A percentile compares a stretch with the other conserved stretches of the same genome.
These are phyloP conservation scores for Chalara sp. DNA, from an alignment of 2,329 filamentous ascomycete genomes.

Conservation along the genomic window DNA sequence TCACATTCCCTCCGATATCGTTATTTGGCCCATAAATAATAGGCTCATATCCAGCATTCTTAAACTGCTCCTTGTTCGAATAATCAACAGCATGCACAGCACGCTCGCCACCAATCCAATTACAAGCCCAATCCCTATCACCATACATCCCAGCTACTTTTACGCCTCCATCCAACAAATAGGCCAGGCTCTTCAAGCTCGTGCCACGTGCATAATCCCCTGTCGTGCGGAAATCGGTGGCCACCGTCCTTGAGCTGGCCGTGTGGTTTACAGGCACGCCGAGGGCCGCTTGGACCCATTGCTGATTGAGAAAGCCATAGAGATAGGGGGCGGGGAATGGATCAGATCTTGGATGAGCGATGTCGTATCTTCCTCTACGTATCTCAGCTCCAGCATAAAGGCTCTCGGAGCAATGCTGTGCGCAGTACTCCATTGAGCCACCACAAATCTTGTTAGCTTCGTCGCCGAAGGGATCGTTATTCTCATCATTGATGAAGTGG, in stretches of 20 bases:
- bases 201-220: constrained; percentile 56
- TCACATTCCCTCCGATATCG: constrained; percentile 56
- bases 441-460: too few relatives aligned
- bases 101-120: constrained; percentile 33
- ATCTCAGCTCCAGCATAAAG: too few relatives aligned
- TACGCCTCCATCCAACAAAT: constrained; percentile 52
- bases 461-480: too few relatives aligned
- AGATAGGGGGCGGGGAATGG: too few relatives aligned
- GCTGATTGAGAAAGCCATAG: neutral
- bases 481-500: too few relatives aligned
- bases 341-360: too few relatives aligned
- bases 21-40: constrained; percentile 58
- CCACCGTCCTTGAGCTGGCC: constrained; percentile 35
- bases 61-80: neutral
- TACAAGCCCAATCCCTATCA: constrained; percentile 53
- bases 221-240: constrained; percentile 34
- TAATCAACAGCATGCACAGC: neutral
- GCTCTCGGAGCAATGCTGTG: too few relatives aligned
- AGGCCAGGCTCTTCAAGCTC: constrained; percentile 48
- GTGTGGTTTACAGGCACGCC: constrained; percentile 54
- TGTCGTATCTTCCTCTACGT: too few relatives aligned
- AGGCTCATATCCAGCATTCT: constrained; percentile 57
- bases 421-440: too few relatives aligned
- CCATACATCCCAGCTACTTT: constrained; percentile 64
- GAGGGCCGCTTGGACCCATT: constrained; percentile 43